Base-by-base conservation (phyloP, 2,329 filamentous ascomycete species). In the Claviceps lovelessii region DNA sequence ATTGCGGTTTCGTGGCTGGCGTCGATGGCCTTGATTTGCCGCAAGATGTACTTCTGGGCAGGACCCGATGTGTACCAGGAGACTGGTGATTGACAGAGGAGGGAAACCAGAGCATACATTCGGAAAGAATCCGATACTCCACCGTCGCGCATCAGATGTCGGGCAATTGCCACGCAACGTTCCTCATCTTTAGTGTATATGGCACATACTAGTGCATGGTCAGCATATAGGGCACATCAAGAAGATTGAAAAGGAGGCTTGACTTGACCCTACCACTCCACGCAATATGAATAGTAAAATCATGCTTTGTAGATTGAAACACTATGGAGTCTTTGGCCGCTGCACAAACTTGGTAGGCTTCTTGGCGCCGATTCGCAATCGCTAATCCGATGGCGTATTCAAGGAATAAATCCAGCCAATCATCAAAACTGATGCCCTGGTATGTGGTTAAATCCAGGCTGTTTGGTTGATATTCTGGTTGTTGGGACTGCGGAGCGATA, bases 11-110 rank as follows among this genome's bases (percentile, higher is more conserved):
- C 70, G 15, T 76, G 71, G 15, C 78, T 73, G 70, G 73, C 48
- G 85, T 98, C 93, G 73, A 95, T 87, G 4, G 83, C 82, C 68
- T 95, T 94, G 70, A 98, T 88, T 69, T 95, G 89, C 5, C 93
- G 84, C 56, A 96, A 76, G 63, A 97, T 83, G 65, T 88, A 95
- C 67, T 97, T 97, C 68, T 95, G 90, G 23, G 85, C 84, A 0
- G 88, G 84, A 0, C 88, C 86, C 3, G 85, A 85, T 52, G 85
- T 85, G 68, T 91, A 95, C 75, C 85, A 88, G 35, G 83, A 79
- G 42, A 81, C 75, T 1, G 85, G 81, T 15, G 87, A 84, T 53
- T 88, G 83, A 63, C 83, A 88, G 8, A 95, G 73, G 19, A 86
- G 80, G 55, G 86, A 87, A n/a, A 93, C 74, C 28, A 85, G 79